These are phyloP conservation scores for Triangularia verruculosa DNA, from an alignment of 2,329 filamentous ascomycete species.

Conservation along the genomic window DNA sequence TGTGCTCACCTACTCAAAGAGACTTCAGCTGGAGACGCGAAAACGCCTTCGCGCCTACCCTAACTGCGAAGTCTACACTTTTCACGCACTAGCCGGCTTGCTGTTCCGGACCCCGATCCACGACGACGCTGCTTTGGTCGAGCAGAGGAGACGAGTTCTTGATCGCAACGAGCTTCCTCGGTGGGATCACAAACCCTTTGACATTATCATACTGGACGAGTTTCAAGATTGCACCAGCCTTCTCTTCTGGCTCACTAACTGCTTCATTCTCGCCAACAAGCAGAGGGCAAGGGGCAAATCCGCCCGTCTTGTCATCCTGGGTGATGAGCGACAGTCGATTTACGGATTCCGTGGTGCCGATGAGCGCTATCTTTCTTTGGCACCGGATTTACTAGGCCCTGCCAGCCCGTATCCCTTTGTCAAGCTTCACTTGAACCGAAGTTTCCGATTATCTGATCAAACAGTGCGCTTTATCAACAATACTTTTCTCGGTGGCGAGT, in stretches of 20 bases:
- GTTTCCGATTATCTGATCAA: constrained; percentile 8
- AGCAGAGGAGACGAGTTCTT: constrained; percentile 4
- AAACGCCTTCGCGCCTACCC: constrained; percentile 10
- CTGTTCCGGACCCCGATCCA: constrained; percentile 8
- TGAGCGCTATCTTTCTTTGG: constrained; percentile 9
- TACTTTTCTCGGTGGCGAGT: constrained; percentile 10
- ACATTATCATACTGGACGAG: constrained; percentile 9
- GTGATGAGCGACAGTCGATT: constrained; percentile 11
- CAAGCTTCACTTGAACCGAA: constrained; percentile 8
- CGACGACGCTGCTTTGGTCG: constrained; percentile 2
- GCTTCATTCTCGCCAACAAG: constrained; percentile 10
- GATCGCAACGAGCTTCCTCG: constrained; percentile 6
- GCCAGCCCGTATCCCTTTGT: constrained; percentile 10
- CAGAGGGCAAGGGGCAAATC: constrained; percentile 5
- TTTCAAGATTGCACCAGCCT: constrained; percentile 9
- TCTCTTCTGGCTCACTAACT: constrained; percentile 11
- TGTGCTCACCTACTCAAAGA: constrained; percentile 13
- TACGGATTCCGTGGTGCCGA: constrained; percentile 10
- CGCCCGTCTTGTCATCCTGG: constrained; percentile 7
- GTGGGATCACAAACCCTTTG: constrained; percentile 7
- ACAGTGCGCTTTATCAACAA: constrained; percentile 12
- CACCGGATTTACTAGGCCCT: constrained; percentile 3
- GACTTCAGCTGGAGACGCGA: constrained; percentile 10
- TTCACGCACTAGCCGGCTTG: constrained; percentile 9
- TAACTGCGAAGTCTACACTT: constrained; percentile 8